Percentiles rank a stretch among this genome's conserved stretches.
phyloP scores from a whole-genome alignment of 768 basidiomycete species.

The Asterophora lycoperdoides region DNA sequence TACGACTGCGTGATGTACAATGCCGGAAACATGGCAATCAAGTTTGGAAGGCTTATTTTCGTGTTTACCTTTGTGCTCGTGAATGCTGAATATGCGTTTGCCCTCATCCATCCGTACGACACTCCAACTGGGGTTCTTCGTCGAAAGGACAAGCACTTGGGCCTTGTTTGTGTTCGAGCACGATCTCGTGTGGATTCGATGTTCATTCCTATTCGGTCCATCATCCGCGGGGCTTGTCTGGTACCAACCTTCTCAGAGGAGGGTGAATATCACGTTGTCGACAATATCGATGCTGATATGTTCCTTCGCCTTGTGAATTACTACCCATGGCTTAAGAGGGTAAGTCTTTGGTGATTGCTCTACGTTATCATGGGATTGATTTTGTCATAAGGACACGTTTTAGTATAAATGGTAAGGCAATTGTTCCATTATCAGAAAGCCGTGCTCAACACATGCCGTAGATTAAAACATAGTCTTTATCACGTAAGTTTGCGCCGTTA shows the following conservation, averaged over 20 bases:
- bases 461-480: too few relatives aligned
- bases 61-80: not conserved
- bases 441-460: too few relatives aligned
- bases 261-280: not conserved
- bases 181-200: not conserved
- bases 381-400: too few relatives aligned
- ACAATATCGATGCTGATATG: not conserved
- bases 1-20: slow-evolving; percentile 16
- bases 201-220: not conserved
- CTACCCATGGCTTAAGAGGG: not conserved
- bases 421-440: too few relatives aligned
- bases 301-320: not conserved
- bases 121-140: too few relatives aligned
- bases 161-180: not conserved
- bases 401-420: too few relatives aligned
- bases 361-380: too few relatives aligned
- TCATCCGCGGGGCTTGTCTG: not conserved
- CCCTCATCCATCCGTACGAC: too few relatives aligned
- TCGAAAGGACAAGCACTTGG: not conserved
- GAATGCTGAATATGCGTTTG: not conserved
- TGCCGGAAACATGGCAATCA: not conserved
- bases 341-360: too few relatives aligned
- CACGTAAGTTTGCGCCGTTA: too few relatives aligned
- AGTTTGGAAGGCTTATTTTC: not conserved
- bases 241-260: not conserved